Evolutionary conservation across 2,329 filamentous ascomycete genomes (phyloP).

Genomic region (Drechslerella coelobrocha): DNA sequence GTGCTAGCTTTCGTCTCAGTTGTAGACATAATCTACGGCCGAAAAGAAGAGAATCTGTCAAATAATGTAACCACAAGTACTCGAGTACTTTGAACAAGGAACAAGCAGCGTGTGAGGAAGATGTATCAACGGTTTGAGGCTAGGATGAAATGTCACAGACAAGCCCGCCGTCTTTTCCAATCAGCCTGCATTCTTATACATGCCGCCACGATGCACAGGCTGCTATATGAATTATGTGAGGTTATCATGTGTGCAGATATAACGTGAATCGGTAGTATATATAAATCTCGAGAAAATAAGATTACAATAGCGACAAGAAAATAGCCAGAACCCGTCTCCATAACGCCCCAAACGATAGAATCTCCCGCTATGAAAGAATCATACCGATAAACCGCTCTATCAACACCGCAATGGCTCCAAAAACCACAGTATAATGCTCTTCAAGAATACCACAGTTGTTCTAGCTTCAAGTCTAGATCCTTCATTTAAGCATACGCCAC

Average conservation of each 20-base stretch:
- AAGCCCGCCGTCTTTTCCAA: no score
- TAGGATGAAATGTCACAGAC: no score
- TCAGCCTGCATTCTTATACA: no score
- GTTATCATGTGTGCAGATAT: background rate
- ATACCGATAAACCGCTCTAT: background rate
- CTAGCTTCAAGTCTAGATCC: background rate
- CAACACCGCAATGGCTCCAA: background rate
- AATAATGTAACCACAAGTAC: background rate
- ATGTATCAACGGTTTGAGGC: no score
- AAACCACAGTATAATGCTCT: slow-evolving; percentile 7
- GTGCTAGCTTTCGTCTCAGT: slow-evolving; percentile 27
- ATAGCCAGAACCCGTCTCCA: slow-evolving; percentile 5
- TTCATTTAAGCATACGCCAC: slow-evolving; percentile 1
- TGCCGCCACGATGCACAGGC: background rate
- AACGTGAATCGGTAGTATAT: background rate
- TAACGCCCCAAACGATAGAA: background rate
- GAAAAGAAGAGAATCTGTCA: background rate
- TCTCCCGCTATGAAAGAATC: background rate
- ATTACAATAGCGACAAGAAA: background rate
- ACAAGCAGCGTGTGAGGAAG: no score
- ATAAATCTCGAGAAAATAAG: background rate
- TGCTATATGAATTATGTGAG: no score
- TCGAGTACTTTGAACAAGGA: no score
- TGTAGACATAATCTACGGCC: slow-evolving; percentile 6
- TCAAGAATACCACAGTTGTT: background rate